phyloP scores from a whole-genome alignment of 208 protist species.

The Wallacemonas collosoma region DNA sequence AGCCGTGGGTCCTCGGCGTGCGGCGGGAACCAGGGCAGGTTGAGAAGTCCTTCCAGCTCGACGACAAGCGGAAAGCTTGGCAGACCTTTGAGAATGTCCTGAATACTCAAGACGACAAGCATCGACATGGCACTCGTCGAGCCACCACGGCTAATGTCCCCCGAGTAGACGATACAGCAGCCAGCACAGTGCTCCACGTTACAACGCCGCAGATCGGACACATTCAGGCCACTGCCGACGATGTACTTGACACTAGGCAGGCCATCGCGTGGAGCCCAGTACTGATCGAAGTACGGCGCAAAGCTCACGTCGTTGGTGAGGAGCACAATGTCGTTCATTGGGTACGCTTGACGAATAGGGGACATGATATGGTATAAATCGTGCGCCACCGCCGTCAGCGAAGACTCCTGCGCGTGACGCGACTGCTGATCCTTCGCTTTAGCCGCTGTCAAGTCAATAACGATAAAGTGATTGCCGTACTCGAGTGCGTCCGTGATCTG shows the following conservation, averaged over 20 bases:
- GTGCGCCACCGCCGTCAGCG: slow-evolving; percentile 53
- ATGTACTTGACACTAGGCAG: slow-evolving; percentile 64
- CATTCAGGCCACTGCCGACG: slow-evolving; percentile 74
- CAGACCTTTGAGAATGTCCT: slow-evolving; percentile 61
- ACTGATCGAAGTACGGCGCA: slow-evolving; percentile 70
- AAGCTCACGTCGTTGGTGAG: slow-evolving; percentile 77
- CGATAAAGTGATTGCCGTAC: slow-evolving; percentile 74
- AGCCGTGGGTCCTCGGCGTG: slow-evolving; percentile 62
- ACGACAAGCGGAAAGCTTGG: slow-evolving; percentile 78
- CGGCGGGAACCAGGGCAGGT: slow-evolving; percentile 77
- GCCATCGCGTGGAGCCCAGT: slow-evolving; percentile 37
- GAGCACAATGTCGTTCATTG: slow-evolving; percentile 72
- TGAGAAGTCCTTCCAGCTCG: slow-evolving; percentile 70
- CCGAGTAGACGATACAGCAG: slow-evolving; percentile 72
- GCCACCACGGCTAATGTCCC: slow-evolving; percentile 64
- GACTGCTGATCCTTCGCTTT: slow-evolving; percentile 61
- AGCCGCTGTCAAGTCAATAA: slow-evolving; percentile 76
- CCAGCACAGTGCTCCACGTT: slow-evolving; percentile 73
- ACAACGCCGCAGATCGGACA: slow-evolving; percentile 63
- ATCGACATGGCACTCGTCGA: slow-evolving; percentile 86
- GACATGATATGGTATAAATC: slow-evolving; percentile 68
- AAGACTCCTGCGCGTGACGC: slow-evolving; percentile 59
- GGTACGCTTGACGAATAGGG: slow-evolving; percentile 64
- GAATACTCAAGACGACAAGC: slow-evolving; percentile 71
- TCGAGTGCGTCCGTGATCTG: slow-evolving; percentile 64